Percentiles rank a stretch among this genome's conserved stretches.
These are phyloP conservation scores for Euphorbia celastroides DNA, from an alignment of 441 rosid species.

Conservation along the genomic window DNA sequence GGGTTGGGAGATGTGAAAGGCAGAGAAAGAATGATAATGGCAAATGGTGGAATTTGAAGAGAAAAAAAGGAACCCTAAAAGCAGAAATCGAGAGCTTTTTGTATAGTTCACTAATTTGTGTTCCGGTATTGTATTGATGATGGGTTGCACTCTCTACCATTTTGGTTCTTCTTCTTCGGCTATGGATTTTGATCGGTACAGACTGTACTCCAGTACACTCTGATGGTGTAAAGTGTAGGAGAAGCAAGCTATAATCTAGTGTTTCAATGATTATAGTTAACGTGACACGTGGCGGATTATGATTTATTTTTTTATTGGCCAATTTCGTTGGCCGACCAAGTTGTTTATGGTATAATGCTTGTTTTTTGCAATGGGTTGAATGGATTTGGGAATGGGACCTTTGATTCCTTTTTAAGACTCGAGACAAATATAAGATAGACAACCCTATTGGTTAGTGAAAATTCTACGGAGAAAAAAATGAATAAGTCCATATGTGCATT, in stretches of 20 bases:
- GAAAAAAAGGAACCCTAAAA: constrained; percentile 7
- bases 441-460: too few relatives aligned
- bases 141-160: not conserved
- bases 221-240: constrained; percentile 11
- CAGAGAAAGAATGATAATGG: not conserved
- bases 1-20: constrained; percentile 22
- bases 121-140: not conserved
- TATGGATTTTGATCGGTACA: constrained; percentile 11
- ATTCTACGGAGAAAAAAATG: too few relatives aligned
- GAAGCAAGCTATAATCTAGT: not conserved
- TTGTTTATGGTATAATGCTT: too few relatives aligned
- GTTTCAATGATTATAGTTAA: not conserved
- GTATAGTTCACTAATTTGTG: not conserved
- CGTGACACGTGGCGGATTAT: not conserved
- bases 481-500: too few relatives aligned
- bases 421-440: too few relatives aligned
- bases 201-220: constrained; percentile 2
- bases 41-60: constrained; percentile 2
- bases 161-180: too few relatives aligned
- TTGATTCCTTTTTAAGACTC: too few relatives aligned
- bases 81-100: not conserved
- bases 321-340: not conserved
- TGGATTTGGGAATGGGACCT: too few relatives aligned
- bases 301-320: too few relatives aligned
- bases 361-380: too few relatives aligned